Percentiles rank a stretch among this genome's conserved stretches.
These are phyloP conservation scores for Leccinum pellstonianum DNA, from an alignment of 768 basidiomycete genomes.

Conservation along the genomic window DNA sequence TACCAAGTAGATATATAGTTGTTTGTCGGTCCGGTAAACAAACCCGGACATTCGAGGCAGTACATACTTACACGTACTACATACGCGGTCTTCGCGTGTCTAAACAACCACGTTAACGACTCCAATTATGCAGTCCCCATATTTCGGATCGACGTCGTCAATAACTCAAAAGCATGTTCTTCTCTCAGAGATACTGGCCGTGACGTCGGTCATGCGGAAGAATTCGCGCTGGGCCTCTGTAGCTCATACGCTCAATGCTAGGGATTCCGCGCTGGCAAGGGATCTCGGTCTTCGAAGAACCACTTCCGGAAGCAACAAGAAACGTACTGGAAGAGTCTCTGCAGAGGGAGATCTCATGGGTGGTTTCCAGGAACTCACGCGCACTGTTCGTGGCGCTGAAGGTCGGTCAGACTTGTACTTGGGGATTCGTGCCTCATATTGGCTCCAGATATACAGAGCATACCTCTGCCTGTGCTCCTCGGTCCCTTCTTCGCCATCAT, in stretches of 20 bases:
- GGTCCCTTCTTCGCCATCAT: constrained; percentile 91
- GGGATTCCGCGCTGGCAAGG: constrained; percentile 68
- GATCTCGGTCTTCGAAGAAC: constrained; percentile 73
- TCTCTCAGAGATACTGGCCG: constrained; percentile 85
- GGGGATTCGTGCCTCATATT: constrained; percentile 16
- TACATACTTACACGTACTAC: constrained; percentile 2
- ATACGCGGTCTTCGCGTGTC: background rate
- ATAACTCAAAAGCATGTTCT: constrained; percentile 76
- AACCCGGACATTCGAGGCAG: background rate
- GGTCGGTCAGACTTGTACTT: constrained; percentile 41
- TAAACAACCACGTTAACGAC: background rate
- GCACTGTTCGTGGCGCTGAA: constrained; percentile 65
- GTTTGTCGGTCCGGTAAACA: constrained; percentile 23
- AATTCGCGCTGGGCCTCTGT: constrained; percentile 94
- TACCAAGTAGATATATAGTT: constrained; percentile 1
- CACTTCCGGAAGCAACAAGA: constrained; percentile 42
- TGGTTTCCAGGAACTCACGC: constrained; percentile 84
- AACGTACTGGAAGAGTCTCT: constrained; percentile 48
- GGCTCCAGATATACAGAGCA: constrained; percentile 53
- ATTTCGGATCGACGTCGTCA: constrained; percentile 12
- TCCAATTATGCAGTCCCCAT: constrained; percentile 18
- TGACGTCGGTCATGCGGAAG: constrained; percentile 95
- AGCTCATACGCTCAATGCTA: constrained; percentile 56
- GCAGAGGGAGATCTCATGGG: constrained; percentile 85
- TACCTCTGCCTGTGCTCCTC: constrained; percentile 65